Base-by-base conservation (phyloP, 192 early-diverging fungal species). In the Backusella tuberculispora region DNA sequence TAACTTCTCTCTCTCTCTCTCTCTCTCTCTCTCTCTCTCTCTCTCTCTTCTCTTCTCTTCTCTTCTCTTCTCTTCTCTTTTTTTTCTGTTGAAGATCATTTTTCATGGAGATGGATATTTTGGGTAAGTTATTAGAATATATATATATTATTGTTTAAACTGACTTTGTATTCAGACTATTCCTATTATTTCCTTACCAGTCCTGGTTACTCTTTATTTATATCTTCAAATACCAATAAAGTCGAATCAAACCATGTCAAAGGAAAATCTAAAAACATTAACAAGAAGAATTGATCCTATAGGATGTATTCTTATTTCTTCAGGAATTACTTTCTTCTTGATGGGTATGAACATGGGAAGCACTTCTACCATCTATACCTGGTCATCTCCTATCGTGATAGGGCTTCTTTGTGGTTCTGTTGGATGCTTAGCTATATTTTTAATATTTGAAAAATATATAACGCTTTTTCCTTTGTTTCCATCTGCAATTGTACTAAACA, bases 21-120 rank as follows among this genome's bases (percentile, higher is more conserved):
- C n/a, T n/a, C n/a, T n/a, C n/a, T n/a, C n/a, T n/a, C n/a, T n/a
- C n/a, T n/a, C n/a, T n/a, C n/a, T n/a, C n/a, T n/a, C n/a, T n/a
- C n/a, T n/a, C n/a, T n/a, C n/a, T n/a, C n/a, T n/a, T n/a, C n/a
- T n/a, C n/a, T n/a, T n/a, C n/a, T n/a, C n/a, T n/a, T n/a, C n/a
- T n/a, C 24, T 56, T 8, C 3, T 42, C 41, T 42, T 42, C 41
- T 5, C 7, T 9, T 56, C 2, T 24, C 50, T 24, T 24, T 50
- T 50, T 19, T 50, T 56, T 56, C 29, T 34, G 29, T 34, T 34
- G 29, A 56, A 56, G 53, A 56, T 26, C 53, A 24, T 19, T 12
- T 56, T 24, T 56, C 53, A 26, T 56, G 53, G 53, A 56, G 53
- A 13, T 56, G 53, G 53, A 56, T 56, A 24, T 56, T 56, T 24